Evolutionary conservation across 148 eudicot genomes (phyloP).

Genomic region (Camellia japonica): DNA sequence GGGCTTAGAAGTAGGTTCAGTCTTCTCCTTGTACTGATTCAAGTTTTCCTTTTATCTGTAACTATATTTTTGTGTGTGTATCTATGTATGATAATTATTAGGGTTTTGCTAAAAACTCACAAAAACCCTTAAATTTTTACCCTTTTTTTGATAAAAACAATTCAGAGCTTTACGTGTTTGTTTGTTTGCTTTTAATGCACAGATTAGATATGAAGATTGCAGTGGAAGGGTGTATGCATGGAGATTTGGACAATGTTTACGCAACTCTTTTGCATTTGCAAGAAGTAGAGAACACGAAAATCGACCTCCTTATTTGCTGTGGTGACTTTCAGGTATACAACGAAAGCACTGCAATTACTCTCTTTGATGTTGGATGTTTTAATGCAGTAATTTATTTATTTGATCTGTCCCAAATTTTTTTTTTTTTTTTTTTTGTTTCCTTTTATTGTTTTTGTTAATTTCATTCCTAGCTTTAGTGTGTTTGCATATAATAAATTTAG

Average conservation of each 20-base stretch:
- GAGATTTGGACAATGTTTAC: constrained; percentile 88
- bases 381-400: not conserved
- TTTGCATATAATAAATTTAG: too few relatives aligned
- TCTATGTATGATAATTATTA: not conserved
- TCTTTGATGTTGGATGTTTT: not conserved
- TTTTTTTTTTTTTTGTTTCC: not conserved
- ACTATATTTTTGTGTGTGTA: not conserved
- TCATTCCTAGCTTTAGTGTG: too few relatives aligned
- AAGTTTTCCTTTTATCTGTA: not conserved
- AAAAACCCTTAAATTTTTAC: not conserved
- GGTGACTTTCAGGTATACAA: constrained; percentile 86
- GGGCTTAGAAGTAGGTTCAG: not conserved
- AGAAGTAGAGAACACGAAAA: constrained; percentile 62
- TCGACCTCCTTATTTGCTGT: constrained; percentile 91
- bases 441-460: not conserved
- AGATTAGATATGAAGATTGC: constrained; percentile 72
- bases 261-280: constrained; percentile 77
- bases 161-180: not conserved
- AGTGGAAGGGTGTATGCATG: constrained; percentile 99
- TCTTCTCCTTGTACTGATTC: not conserved
- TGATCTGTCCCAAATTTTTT: not conserved
- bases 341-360: not conserved
- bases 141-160: not conserved
- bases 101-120: not conserved
- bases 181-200: not conserved